Evolutionary conservation across 306 rosid species (phyloP).

Genomic region (Ormosia emarginata): DNA sequence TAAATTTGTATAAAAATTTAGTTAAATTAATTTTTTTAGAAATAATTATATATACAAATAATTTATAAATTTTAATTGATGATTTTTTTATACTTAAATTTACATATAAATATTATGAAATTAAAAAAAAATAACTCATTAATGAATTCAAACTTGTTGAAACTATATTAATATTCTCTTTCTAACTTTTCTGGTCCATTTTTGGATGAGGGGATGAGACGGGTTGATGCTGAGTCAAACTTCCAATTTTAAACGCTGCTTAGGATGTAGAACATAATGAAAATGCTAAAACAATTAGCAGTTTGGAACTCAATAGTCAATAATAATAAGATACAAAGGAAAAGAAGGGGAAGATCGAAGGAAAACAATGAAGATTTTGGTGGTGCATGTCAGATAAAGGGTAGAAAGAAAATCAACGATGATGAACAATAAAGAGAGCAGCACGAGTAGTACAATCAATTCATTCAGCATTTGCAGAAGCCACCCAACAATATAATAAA

Average conservation of each 20-base stretch:
- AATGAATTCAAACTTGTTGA: too few species aligned
- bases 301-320: too few species aligned
- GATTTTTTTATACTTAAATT: too few species aligned
- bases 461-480: slow-evolving; percentile 2
- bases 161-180: too few species aligned
- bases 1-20: too few species aligned
- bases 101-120: too few species aligned
- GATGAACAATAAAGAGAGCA: neutral
- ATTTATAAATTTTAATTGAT: too few species aligned
- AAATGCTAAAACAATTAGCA: neutral
- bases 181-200: neutral
- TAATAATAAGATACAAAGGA: neutral
- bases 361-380: neutral
- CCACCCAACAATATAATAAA: neutral
- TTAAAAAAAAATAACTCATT: too few species aligned
- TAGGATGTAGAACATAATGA: neutral
- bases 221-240: neutral
- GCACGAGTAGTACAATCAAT: neutral
- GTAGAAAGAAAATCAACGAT: neutral
- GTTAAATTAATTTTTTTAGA: too few species aligned
- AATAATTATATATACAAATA: too few species aligned
- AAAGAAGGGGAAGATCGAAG: too few species aligned
- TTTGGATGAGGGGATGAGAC: neutral
- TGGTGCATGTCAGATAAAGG: neutral
- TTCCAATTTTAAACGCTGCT: neutral